Evolutionary conservation across 2,329 filamentous ascomycete species (phyloP).

Genomic region (Cladosporium halotolerans): DNA sequence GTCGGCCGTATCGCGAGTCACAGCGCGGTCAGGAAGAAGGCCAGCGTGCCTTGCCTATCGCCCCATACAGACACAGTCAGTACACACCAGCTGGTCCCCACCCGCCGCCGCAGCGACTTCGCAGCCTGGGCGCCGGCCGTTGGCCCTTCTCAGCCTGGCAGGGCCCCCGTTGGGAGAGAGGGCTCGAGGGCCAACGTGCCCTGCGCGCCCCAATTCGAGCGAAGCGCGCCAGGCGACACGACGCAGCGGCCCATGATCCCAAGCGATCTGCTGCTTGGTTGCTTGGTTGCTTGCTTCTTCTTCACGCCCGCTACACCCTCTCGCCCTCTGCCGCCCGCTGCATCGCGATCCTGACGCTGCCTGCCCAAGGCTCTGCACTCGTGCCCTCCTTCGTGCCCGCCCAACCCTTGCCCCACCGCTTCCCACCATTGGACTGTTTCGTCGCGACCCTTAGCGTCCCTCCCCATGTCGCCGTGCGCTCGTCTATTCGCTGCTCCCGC

Average conservation of each 20-base stretch:
- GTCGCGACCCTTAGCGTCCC: conserved; percentile 6
- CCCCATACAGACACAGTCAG: too few species aligned
- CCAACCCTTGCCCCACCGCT: not conserved
- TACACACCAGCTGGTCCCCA: not conserved
- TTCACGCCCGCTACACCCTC: conserved; percentile 3
- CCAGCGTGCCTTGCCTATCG: too few species aligned
- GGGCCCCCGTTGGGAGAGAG: not conserved
- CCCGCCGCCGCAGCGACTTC: not conserved
- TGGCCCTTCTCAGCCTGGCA: not conserved
- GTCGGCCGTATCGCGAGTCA: too few species aligned
- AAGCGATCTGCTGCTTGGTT: not conserved
- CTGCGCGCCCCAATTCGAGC: conserved; percentile 1
- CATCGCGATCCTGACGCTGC: too few species aligned
- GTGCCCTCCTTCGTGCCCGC: not conserved
- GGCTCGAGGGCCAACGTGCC: not conserved
- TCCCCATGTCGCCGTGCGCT: conserved; percentile 4
- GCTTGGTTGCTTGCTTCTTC: not conserved
- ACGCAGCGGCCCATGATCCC: not conserved
- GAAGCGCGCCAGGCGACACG: conserved; percentile 2
- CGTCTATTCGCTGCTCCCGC: conserved; percentile 2
- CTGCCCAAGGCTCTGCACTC: too few species aligned
- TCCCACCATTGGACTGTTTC: conserved; percentile 10
- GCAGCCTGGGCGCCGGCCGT: too few species aligned
- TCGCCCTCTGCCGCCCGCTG: not conserved
- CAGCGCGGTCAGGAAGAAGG: too few species aligned